Percentiles rank a stretch among this genome's conserved stretches.
These are phyloP conservation scores for Penicillium sp. DNA, from an alignment of 2,329 filamentous ascomycete species.

Conservation along the genomic window DNA sequence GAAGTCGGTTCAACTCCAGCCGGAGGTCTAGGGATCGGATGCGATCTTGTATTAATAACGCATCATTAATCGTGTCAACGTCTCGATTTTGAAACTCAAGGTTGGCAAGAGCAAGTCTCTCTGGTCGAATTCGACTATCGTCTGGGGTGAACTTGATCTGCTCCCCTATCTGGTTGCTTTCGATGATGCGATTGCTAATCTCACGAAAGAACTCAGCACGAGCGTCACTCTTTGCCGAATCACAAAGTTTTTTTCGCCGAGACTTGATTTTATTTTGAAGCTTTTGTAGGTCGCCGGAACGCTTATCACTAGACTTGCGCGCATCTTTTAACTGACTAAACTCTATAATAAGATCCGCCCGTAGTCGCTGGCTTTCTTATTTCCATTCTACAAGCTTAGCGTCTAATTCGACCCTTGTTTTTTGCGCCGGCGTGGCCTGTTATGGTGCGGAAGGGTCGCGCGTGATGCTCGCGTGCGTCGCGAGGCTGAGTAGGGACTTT, in stretches of 20 bases:
- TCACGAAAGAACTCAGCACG: not conserved
- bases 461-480: not conserved
- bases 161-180: not conserved
- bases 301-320: not conserved
- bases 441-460: not conserved
- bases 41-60: not conserved
- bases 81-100: slow-evolving; percentile 1
- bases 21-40: not conserved
- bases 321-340: not conserved
- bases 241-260: not conserved
- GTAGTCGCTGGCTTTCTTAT: not conserved
- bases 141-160: not conserved
- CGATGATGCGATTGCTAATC: not conserved
- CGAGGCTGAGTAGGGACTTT: not conserved
- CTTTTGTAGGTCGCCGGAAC: not conserved
- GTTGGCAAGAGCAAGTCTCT: not conserved
- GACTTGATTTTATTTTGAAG: not conserved
- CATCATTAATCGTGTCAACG: not conserved
- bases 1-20: not conserved
- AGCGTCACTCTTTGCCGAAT: not conserved
- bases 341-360: not conserved
- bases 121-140: not conserved
- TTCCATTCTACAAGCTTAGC: not conserved
- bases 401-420: not conserved
- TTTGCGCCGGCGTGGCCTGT: not conserved